Percentiles rank a stretch among this genome's conserved stretches.
Conservation (phyloP, 192 early-diverging fungal genomes). For the Gryganskiella cystojenkinii region DNA sequence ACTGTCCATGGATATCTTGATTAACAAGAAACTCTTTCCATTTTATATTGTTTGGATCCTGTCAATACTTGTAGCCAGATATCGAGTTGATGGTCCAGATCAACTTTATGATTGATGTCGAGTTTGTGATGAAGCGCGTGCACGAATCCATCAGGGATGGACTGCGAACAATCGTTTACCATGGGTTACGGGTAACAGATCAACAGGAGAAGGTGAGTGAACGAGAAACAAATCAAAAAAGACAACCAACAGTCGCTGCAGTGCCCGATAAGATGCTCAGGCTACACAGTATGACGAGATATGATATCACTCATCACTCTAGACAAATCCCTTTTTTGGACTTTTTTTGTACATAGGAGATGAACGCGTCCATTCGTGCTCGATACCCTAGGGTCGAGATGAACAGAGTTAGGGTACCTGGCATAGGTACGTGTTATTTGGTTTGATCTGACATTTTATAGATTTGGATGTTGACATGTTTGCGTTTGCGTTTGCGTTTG, state of each 20-base stretch:
- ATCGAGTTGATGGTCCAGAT: constrained; percentile 48
- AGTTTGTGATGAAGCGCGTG: constrained; percentile 27
- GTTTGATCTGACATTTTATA: too few species aligned
- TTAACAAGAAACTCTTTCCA: not conserved
- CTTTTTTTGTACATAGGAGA: too few species aligned
- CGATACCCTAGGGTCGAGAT: not conserved
- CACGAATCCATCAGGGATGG: constrained; percentile 20
- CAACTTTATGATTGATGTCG: constrained; percentile 43
- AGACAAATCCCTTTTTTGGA: too few species aligned
- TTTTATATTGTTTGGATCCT: not conserved
- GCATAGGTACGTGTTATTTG: not conserved
- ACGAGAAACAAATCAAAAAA: not conserved
- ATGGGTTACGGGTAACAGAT: constrained; percentile 17
- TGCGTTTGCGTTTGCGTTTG: too few species aligned
- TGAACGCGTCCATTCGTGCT: too few species aligned
- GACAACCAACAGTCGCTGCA: not conserved
- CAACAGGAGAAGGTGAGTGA: constrained; percentile 21
- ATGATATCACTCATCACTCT: too few species aligned
- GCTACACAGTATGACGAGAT: too few species aligned
- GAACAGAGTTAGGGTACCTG: not conserved
- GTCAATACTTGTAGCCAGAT: constrained; percentile 9
- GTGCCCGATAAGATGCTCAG: not conserved
- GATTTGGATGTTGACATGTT: too few species aligned
- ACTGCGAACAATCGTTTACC: constrained; percentile 24
- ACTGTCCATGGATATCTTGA: not conserved